Conservation (phyloP, 768 basidiomycete genomes). For the Lentinula detonsa region DNA sequence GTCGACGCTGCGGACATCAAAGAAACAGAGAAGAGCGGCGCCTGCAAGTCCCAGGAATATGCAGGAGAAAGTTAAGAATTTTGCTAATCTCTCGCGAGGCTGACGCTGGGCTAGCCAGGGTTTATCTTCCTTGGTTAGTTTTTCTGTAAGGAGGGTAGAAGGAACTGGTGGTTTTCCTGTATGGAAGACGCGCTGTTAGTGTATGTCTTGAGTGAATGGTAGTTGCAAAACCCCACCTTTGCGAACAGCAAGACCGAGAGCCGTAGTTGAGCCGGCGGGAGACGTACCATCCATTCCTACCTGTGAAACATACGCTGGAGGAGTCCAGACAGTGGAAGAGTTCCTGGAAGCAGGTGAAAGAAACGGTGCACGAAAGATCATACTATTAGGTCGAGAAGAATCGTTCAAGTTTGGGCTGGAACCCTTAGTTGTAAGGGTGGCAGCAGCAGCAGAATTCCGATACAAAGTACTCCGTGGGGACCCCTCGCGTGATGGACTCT, state of each 20-base stretch:
- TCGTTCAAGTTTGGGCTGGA: neutral
- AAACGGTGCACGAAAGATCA: constrained; percentile 63
- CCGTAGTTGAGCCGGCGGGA: constrained; percentile 22
- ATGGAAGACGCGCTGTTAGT: neutral
- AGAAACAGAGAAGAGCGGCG: constrained; percentile 48
- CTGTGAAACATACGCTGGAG: constrained; percentile 36
- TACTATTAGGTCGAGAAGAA: constrained; percentile 33
- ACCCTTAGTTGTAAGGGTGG: neutral
- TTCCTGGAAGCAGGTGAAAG: constrained; percentile 68
- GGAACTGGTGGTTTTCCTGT: constrained; percentile 32
- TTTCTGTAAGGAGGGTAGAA: constrained; percentile 44
- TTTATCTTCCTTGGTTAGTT: constrained; percentile 48
- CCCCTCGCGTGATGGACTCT: constrained; percentile 18
- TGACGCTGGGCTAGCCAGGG: constrained; percentile 51
- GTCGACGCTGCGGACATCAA: constrained; percentile 38
- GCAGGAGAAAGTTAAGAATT: constrained; percentile 46
- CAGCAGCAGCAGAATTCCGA: constrained; percentile 15
- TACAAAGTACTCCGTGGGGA: constrained; percentile 17
- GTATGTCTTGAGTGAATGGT: neutral
- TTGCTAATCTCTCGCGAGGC: constrained; percentile 24
- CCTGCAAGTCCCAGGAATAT: constrained; percentile 49
- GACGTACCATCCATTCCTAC: constrained; percentile 9
- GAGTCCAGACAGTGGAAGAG: constrained; percentile 53
- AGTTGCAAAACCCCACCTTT: neutral
- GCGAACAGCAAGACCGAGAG: constrained; percentile 19